Percentiles rank a stretch among this genome's conserved stretches.
These are phyloP conservation scores for Penicillium sp. DNA, from an alignment of 2,329 filamentous ascomycete genomes.

Conservation along the genomic window DNA sequence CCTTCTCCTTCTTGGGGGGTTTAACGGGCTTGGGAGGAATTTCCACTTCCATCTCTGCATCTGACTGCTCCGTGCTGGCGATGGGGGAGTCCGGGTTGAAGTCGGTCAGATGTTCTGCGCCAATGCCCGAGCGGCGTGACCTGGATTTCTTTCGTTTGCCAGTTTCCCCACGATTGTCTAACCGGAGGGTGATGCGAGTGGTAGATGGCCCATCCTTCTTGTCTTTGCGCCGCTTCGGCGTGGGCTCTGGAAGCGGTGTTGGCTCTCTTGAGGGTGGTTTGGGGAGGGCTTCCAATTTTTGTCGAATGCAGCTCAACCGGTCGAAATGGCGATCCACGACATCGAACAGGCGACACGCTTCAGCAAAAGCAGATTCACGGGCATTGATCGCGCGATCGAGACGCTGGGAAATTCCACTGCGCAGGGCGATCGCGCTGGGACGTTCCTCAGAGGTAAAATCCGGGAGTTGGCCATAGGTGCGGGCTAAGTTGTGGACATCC, in stretches of 20 bases:
- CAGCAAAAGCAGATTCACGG: constrained; percentile 51
- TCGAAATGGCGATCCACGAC: constrained; percentile 53
- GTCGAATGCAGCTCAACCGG: constrained; percentile 53
- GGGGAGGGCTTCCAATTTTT: constrained; percentile 57
- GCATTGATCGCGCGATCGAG: constrained; percentile 51
- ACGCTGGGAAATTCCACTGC: constrained; percentile 52
- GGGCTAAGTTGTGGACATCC: constrained; percentile 39
- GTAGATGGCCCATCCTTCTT: constrained; percentile 36
- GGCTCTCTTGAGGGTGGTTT: constrained; percentile 56
- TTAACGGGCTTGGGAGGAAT: constrained; percentile 10
- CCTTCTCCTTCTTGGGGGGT: constrained; percentile 41
- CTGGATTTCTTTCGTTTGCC: constrained; percentile 28
- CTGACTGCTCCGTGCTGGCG: constrained; percentile 43
- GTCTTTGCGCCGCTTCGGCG: constrained; percentile 35
- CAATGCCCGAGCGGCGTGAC: constrained; percentile 31
- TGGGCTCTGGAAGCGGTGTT: constrained; percentile 42
- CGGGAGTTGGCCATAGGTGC: constrained; percentile 46
- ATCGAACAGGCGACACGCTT: constrained; percentile 52
- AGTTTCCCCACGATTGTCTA: constrained; percentile 26
- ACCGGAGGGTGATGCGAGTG: constrained; percentile 39
- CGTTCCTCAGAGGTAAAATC: constrained; percentile 43
- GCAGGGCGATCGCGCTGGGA: constrained; percentile 48
- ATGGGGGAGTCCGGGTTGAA: constrained; percentile 43
- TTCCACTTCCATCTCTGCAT: constrained; percentile 28
- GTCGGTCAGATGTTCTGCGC: constrained; percentile 31